phyloP scores from a whole-genome alignment of 78 protist species.

The Planoprotostelium fungivorum region DNA sequence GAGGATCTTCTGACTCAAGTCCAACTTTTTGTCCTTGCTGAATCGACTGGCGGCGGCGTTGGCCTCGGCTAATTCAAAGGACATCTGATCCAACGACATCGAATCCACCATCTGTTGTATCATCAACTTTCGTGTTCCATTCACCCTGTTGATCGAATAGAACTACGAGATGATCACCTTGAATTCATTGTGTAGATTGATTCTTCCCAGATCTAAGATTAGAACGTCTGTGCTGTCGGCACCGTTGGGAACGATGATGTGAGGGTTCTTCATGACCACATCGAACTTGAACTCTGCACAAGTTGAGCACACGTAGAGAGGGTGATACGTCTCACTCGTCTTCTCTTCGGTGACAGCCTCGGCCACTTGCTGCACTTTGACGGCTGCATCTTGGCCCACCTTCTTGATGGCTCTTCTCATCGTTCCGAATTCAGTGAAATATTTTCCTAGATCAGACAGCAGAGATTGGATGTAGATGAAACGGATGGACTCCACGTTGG shows the following conservation, averaged over 20 bases:
- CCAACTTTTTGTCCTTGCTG: neutral
- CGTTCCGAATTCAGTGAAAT: neutral
- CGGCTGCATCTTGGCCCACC: neutral
- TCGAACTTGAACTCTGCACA: neutral
- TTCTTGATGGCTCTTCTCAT: neutral
- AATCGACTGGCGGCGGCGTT: neutral
- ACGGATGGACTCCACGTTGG: neutral
- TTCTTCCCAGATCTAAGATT: neutral
- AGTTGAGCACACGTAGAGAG: too few relatives aligned
- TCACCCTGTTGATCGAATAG: too few relatives aligned
- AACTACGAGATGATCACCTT: too few relatives aligned
- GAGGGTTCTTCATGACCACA: neutral
- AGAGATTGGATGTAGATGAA: neutral
- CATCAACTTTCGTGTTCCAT: too few relatives aligned
- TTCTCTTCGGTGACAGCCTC: neutral
- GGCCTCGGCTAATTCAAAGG: neutral
- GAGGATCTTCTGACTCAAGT: neutral
- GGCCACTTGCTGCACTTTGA: neutral
- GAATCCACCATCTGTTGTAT: neutral
- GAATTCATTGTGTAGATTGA: neutral
- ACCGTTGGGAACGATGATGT: neutral
- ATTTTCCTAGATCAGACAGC: neutral
- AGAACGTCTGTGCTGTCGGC: neutral
- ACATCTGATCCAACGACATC: neutral
- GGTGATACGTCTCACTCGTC: neutral